phyloP scores from a whole-genome alignment of 768 basidiomycete genomes.

The Gymnopilus junonius region DNA sequence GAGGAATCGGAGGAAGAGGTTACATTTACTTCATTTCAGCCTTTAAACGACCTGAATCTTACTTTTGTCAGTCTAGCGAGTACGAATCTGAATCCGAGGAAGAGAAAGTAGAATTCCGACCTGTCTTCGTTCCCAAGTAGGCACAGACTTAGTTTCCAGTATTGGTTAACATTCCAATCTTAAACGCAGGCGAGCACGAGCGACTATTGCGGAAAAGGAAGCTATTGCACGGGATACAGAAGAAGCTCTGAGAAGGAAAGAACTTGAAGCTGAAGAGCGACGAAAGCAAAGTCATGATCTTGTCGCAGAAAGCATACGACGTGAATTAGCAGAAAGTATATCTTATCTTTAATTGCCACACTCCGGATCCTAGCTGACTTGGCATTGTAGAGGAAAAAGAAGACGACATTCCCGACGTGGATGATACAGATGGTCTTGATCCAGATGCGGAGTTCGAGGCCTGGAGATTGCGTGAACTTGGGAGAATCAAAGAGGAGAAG shows the following conservation, averaged over 20 bases:
- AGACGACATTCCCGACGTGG: slow-evolving; percentile 82
- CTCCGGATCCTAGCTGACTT: neutral
- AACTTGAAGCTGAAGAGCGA: slow-evolving; percentile 79
- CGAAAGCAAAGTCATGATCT: slow-evolving; percentile 89
- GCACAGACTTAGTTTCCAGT: slow-evolving; percentile 24
- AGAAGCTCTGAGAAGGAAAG: slow-evolving; percentile 70
- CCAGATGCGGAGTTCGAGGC: slow-evolving; percentile 91
- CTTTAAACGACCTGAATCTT: slow-evolving; percentile 11
- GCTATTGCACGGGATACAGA: slow-evolving; percentile 74
- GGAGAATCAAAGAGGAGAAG: slow-evolving; percentile 93
- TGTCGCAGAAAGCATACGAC: slow-evolving; percentile 91
- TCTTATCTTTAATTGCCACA: slow-evolving; percentile 9
- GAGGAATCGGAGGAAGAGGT: slow-evolving; percentile 58
- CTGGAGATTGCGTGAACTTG: slow-evolving; percentile 93
- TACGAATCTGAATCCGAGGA: slow-evolving; percentile 85
- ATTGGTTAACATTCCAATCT: slow-evolving; percentile 11
- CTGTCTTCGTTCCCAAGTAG: slow-evolving; percentile 95
- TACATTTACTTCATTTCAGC: slow-evolving; percentile 19
- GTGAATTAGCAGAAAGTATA: slow-evolving; percentile 92
- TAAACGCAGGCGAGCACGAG: slow-evolving; percentile 67
- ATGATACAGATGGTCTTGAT: slow-evolving; percentile 94
- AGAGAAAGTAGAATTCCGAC: slow-evolving; percentile 81
- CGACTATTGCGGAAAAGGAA: slow-evolving; percentile 73
- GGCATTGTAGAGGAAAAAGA: slow-evolving; percentile 79
- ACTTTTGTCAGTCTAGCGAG: slow-evolving; percentile 74